Conservation (phyloP, 2,329 filamentous ascomycete species). For the Ascochyta lentis region DNA sequence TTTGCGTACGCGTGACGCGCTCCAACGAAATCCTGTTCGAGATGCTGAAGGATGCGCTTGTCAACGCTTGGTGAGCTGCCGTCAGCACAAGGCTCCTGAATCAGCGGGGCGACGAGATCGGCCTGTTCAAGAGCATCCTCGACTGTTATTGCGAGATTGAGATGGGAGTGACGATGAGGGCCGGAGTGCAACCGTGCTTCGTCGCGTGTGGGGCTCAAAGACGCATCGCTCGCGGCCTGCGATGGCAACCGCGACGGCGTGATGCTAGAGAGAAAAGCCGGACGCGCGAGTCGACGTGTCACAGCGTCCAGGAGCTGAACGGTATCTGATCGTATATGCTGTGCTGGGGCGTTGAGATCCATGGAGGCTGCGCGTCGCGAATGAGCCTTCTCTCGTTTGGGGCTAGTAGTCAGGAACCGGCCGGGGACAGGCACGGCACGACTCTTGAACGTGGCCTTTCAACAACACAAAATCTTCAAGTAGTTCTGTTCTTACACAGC, state of each 20-base stretch:
- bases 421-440: slow-evolving; percentile 16
- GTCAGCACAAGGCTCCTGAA: slow-evolving; percentile 45
- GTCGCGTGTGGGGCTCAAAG: slow-evolving; percentile 43
- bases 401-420: slow-evolving; percentile 32
- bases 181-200: slow-evolving; percentile 40
- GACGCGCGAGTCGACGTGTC: slow-evolving; percentile 40
- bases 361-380: slow-evolving; percentile 39
- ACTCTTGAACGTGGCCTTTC: slow-evolving; percentile 39
- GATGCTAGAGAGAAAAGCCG: slow-evolving; percentile 44
- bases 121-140: slow-evolving; percentile 42
- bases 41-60: slow-evolving; percentile 31
- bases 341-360: slow-evolving; percentile 32
- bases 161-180: slow-evolving; percentile 37
- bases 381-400: slow-evolving; percentile 38
- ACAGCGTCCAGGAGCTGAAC: slow-evolving; percentile 46
- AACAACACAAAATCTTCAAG: slow-evolving; percentile 26
- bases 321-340: slow-evolving; percentile 34
- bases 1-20: slow-evolving; percentile 40
- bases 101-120: slow-evolving; percentile 42
- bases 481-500: slow-evolving; percentile 3
- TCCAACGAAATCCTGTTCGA: slow-evolving; percentile 37
- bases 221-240: slow-evolving; percentile 48
- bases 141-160: slow-evolving; percentile 28
- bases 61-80: slow-evolving; percentile 35
- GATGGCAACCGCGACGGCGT: slow-evolving; percentile 48